These are phyloP conservation scores for Ophiostoma himal-ulmi DNA, from an alignment of 2,329 filamentous ascomycete species.

Conservation along the genomic window DNA sequence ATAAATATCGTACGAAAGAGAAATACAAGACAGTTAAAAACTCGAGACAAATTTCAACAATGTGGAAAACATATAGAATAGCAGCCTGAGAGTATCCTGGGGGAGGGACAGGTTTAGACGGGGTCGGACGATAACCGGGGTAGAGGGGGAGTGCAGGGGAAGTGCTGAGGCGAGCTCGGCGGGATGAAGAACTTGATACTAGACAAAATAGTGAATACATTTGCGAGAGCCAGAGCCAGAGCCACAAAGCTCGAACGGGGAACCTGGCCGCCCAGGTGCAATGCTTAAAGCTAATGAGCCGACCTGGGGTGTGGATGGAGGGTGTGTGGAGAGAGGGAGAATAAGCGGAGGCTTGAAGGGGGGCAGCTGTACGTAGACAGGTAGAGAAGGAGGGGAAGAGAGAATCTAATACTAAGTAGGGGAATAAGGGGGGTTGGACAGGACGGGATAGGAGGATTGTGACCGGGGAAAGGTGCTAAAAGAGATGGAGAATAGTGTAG, in stretches of 20 bases:
- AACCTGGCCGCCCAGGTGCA: not conserved
- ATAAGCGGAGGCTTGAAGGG: not conserved
- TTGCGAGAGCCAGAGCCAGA: not conserved
- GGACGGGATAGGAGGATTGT: not conserved
- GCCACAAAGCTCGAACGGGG: not conserved
- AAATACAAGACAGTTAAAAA: not conserved
- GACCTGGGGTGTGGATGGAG: not conserved
- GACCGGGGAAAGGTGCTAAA: not conserved
- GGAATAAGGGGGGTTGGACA: not conserved
- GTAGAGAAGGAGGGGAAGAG: not conserved
- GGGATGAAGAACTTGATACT: not conserved
- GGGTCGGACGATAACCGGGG: not conserved
- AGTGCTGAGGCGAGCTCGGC: not conserved
- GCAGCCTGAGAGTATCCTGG: not conserved
- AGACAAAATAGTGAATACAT: not conserved
- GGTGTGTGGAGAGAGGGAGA: slow-evolving; percentile 1
- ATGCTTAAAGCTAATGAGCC: not conserved
- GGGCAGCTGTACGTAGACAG: not conserved
- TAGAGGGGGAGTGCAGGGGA: slow-evolving; percentile 4
- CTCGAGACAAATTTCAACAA: not conserved
- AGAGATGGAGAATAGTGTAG: not conserved
- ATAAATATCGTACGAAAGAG: not conserved
- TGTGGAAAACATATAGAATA: not conserved
- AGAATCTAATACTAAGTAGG: not conserved
- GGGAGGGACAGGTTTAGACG: not conserved